phyloP scores from a whole-genome alignment of 139 green algal species.

The Chlamydomonas sphaeroides region DNA sequence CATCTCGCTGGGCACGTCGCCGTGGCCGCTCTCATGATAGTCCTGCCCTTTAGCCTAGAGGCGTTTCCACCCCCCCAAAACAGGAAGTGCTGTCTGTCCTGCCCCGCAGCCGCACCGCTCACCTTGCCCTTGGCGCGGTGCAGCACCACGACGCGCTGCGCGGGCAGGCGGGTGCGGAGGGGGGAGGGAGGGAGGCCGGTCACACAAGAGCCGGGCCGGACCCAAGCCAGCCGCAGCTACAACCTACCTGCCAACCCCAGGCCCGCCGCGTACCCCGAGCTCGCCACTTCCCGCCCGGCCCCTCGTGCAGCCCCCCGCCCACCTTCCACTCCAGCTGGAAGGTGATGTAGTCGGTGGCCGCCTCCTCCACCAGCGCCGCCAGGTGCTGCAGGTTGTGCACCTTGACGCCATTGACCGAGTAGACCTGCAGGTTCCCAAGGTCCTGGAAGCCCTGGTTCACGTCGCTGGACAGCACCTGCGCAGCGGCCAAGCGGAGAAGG shows the following conservation, averaged over 20 bases:
- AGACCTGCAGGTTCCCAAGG: constrained; percentile 72
- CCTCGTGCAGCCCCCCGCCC: constrained; percentile 58
- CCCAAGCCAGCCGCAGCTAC: neutral
- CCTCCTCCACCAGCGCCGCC: constrained; percentile 62
- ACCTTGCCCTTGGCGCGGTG: neutral
- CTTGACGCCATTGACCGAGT: constrained; percentile 65
- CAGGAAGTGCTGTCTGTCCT: no score
- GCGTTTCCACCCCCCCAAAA: constrained; percentile 7
- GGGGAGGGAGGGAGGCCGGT: no score
- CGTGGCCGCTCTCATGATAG: no score
- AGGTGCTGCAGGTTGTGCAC: constrained; percentile 84
- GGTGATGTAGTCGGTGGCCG: constrained; percentile 68
- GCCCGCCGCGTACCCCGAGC: neutral
- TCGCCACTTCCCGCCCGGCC: neutral
- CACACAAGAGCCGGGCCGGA: no score
- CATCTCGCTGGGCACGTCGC: neutral
- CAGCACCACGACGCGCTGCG: neutral
- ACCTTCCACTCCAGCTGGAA: constrained; percentile 88
- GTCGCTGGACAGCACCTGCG: constrained; percentile 64
- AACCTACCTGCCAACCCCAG: neutral
- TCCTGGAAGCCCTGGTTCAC: constrained; percentile 82
- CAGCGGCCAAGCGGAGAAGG: neutral
- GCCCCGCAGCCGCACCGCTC: no score
- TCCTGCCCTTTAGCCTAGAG: neutral
- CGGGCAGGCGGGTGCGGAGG: no score